Evolutionary conservation across 1,284 basidiomycete genomes (phyloP).

Genomic region (Malassezia furfur): DNA sequence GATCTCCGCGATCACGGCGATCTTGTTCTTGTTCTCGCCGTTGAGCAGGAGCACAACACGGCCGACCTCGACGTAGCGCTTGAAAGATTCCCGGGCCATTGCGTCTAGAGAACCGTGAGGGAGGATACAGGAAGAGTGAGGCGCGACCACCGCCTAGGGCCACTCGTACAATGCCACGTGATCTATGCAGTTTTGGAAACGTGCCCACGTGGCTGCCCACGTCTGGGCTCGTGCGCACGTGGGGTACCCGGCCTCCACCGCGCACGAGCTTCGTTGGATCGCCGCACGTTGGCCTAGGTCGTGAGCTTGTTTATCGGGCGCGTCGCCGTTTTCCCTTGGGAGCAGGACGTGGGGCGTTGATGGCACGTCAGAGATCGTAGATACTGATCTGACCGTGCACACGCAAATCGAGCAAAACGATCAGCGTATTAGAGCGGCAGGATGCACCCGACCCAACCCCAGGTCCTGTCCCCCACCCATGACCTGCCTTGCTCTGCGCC

Average conservation of each 20-base stretch:
- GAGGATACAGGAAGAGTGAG: constrained; percentile 13
- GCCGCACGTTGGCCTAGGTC: too few relatives aligned
- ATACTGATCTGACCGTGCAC: too few relatives aligned
- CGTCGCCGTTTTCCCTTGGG: too few relatives aligned
- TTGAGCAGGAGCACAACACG: constrained; percentile 91
- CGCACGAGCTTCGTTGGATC: constrained; percentile 10
- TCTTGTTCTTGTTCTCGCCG: constrained; percentile 74
- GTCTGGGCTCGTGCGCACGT: not conserved
- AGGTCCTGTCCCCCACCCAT: not conserved
- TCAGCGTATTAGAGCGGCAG: too few relatives aligned
- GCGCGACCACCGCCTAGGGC: not conserved
- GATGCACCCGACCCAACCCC: not conserved
- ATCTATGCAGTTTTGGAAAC: constrained; percentile 4
- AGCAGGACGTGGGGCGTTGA: too few relatives aligned
- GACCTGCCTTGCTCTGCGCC: not conserved
- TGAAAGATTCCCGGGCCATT: constrained; percentile 55
- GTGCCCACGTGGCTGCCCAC: not conserved
- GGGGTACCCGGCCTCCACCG: constrained; percentile 9
- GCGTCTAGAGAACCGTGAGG: constrained; percentile 3
- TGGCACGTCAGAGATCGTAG: too few relatives aligned
- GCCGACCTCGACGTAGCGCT: constrained; percentile 95
- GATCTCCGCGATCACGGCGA: constrained; percentile 92
- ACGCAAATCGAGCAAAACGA: too few relatives aligned
- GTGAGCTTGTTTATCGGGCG: too few relatives aligned
- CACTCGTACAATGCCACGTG: constrained; percentile 1